Base-by-base conservation (phyloP, 2,329 filamentous ascomycete genomes). In the Zymoseptoria tritici region DNA sequence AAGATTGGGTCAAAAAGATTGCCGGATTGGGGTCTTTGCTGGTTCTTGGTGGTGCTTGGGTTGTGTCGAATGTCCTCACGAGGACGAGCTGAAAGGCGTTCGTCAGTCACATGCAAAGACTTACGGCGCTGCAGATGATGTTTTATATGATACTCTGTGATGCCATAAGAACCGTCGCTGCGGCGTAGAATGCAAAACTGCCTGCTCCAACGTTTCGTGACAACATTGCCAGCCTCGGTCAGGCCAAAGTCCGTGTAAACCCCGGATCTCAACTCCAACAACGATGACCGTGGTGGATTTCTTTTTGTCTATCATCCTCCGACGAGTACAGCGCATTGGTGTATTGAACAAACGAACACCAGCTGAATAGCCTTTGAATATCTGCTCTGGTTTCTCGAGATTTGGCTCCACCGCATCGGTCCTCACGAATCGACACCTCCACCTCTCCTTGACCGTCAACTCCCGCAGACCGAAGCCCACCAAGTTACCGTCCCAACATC, bases 41-140 rank as follows among this genome's bases (percentile, higher is more conserved):
- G 3, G 74, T 75, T 6, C 73, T 75, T 62, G 72, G 72, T 22
- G 73, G 72, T 11, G 66, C 74, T 1, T 79, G 77, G 77, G 63
- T 71, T 11, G 74, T 69, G 42, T 76, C 62, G 9, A 64, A 55
- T 58, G 62, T 59, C 49, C 42, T 66, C 7, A 49, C 54, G 6
- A 62, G 57, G 58, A 61, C 58, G 46, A 58, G 53, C 54, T 58
- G 42, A 36, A 46, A 7, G 36, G 13, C 16, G 36, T 46, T 13
- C 36, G 16, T 46, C 36, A n/a, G 6, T 46, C 36, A 46, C 36
- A 46, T 53, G 55, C 49, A n/a, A 21, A 5, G 5, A 9, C 9
- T 16, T 55, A 29, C 13, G 36, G 29, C 50, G 20, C 20, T 50
- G 16, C 16, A 21, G 50, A 7, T 19, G 11, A 52, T 13, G n/a